phyloP scores from a whole-genome alignment of 108 stramenopile genomes.

The Skeletonema costatum region DNA sequence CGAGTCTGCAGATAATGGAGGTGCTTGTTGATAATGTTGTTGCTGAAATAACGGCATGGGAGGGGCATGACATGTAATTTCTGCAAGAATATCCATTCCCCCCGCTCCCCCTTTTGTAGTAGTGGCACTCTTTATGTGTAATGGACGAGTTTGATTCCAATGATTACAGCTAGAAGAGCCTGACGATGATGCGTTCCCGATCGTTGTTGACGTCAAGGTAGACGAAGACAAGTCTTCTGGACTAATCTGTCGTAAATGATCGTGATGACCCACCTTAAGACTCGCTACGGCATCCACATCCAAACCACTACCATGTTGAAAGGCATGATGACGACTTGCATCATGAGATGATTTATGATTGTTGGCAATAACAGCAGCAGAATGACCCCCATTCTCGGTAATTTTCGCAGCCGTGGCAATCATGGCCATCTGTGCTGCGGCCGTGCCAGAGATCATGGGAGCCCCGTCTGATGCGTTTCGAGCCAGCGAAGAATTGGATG shows the following conservation, averaged over 20 bases:
- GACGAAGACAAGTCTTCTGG: not conserved
- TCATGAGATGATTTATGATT: not conserved
- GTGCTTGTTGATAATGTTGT: not conserved
- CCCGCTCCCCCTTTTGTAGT: slow-evolving; percentile 4
- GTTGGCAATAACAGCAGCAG: not conserved
- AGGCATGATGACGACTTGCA: not conserved
- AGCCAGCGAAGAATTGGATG: not conserved
- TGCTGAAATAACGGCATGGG: slow-evolving; percentile 30
- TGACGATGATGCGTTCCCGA: not conserved
- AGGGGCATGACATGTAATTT: slow-evolving; percentile 47
- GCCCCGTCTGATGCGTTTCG: slow-evolving; percentile 32
- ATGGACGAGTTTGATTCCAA: not conserved
- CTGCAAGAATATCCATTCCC: slow-evolving; percentile 51
- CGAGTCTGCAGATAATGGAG: not conserved
- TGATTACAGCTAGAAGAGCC: not conserved
- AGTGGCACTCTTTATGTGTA: not conserved
- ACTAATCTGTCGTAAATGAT: not conserved
- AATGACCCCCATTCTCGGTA: not conserved
- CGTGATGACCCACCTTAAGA: not conserved
- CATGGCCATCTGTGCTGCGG: slow-evolving; percentile 32
- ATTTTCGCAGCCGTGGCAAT: slow-evolving; percentile 34
- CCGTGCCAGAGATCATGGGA: slow-evolving; percentile 51
- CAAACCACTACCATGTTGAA: not conserved
- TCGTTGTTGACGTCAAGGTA: not conserved
- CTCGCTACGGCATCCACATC: slow-evolving; percentile 14